Evolutionary conservation across 2,329 filamentous ascomycete species (phyloP), one percentile per base, ranked within the genome.

Genomic region (Nemania sp.): DNA sequence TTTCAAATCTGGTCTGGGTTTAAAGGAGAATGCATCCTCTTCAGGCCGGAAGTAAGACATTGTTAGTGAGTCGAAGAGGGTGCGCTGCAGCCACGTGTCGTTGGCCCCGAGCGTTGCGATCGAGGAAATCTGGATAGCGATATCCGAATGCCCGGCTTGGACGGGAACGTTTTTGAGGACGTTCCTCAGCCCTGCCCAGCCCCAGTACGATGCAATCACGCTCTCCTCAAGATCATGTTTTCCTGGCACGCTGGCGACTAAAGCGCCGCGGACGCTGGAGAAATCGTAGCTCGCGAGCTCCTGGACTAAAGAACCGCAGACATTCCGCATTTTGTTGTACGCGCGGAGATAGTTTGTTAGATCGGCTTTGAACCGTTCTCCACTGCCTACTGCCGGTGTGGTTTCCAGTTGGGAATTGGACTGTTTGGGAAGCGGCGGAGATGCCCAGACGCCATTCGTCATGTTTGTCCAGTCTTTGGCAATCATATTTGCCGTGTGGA

Each of bases 401-500:
- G n/a, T 48, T 36, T 56, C 2, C n/a, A n/a, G n/a, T n/a, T n/a
- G n/a, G n/a, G n/a, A n/a, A n/a, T n/a, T n/a, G n/a, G 31, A n/a
- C 33, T 74, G 43, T 1, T 81, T 70, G 1, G 88, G 85, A 1
- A 96, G 80, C 1, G 82, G 67, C 0, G 90, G 90, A 0, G 90
- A 93, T 44, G 75, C 77, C 91, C 91, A 96, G 5, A 89, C 81
- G 1, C 84, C 90, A 68, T 96, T 91, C 1, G 86, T 89, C 88
- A 96, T 89, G 62, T 94, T 94, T 1, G 78, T 81, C 91, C 91
- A 96, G 69, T 96, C 91, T 50, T 86, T 84, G 3, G 79, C 67
- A n/a, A 96, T 93, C 87, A 96, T 91, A 63, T 96, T 96, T 15
- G 91, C 90, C 0, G 91, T 96, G 63, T 95, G 90, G 24, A 96